phyloP scores from a whole-genome alignment of 2,329 filamentous ascomycete species.

The Ilyonectria robusta region DNA sequence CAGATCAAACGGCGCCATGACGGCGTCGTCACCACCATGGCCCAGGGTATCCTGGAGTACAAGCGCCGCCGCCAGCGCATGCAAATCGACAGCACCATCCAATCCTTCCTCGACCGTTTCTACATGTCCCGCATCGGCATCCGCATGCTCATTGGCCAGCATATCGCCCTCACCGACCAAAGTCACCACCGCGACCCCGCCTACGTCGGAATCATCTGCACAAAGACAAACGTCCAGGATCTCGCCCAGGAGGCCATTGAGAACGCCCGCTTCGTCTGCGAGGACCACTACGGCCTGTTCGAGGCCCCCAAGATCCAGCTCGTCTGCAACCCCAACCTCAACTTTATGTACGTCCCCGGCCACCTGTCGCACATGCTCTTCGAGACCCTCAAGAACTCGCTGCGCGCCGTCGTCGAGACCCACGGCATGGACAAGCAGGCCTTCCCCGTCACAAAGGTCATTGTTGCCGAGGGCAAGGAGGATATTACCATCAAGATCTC shows the following conservation, averaged over 20 bases:
- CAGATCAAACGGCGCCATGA: slow-evolving; percentile 97
- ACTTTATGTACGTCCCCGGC: slow-evolving; percentile 99
- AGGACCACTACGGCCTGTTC: slow-evolving; percentile 98
- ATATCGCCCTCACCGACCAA: slow-evolving; percentile 97
- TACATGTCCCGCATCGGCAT: slow-evolving; percentile 99
- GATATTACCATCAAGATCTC: slow-evolving; percentile 99
- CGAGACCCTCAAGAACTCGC: slow-evolving; percentile 97
- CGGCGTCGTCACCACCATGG: slow-evolving; percentile 97
- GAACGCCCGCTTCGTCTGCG: slow-evolving; percentile 98
- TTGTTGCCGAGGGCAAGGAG: slow-evolving; percentile 97
- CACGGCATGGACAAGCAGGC: slow-evolving; percentile 96
- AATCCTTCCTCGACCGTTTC: slow-evolving; percentile 97
- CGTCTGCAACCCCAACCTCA: slow-evolving; percentile 91
- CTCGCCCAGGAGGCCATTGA: slow-evolving; percentile 97
- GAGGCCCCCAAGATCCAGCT: slow-evolving; percentile 97
- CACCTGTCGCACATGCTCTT: slow-evolving; percentile 99
- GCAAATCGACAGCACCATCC: slow-evolving; percentile 98
- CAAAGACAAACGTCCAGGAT: slow-evolving; percentile 96
- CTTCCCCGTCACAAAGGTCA: slow-evolving; percentile 96
- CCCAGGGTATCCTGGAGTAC: slow-evolving; percentile 97
- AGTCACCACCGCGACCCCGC: slow-evolving; percentile 89
- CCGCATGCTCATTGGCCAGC: slow-evolving; percentile 98
- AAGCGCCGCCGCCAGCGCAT: slow-evolving; percentile 96
- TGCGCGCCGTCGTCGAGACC: slow-evolving; percentile 95
- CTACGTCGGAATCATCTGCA: slow-evolving; percentile 99